Conservation (phyloP, 768 basidiomycete genomes). For the Solioccasus polychromus region DNA sequence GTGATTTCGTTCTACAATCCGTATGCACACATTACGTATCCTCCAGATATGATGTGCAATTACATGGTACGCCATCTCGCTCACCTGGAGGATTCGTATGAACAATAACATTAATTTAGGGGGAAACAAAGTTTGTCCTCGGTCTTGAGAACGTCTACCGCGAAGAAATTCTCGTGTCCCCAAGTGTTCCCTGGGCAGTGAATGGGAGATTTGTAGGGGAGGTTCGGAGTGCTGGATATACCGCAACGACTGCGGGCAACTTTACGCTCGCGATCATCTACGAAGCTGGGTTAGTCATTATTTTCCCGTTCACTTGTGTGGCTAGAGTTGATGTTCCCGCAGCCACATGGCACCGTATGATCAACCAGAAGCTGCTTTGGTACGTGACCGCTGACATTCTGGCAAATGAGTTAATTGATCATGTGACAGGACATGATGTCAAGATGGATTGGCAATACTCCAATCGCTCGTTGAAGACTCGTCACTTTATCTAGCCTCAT, state of each 20-base stretch:
- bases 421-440: slow-evolving; percentile 52
- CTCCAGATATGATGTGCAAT: slow-evolving; percentile 83
- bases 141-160: slow-evolving; percentile 62
- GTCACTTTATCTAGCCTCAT: too few relatives aligned
- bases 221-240: slow-evolving; percentile 67
- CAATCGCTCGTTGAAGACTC: too few relatives aligned
- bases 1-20: neutral
- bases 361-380: slow-evolving; percentile 84
- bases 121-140: slow-evolving; percentile 82
- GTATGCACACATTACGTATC: neutral
- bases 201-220: slow-evolving; percentile 61
- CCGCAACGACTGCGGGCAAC: slow-evolving; percentile 70
- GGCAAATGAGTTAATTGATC: neutral
- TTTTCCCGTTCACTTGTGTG: slow-evolving; percentile 6
- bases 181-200: too few relatives aligned
- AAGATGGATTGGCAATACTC: slow-evolving; percentile 54
- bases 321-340: slow-evolving; percentile 11
- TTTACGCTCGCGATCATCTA: slow-evolving; percentile 76
- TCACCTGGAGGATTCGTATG: neutral
- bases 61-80: slow-evolving; percentile 51
- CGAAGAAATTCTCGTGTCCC: slow-evolving; percentile 63
- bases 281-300: slow-evolving; percentile 68
- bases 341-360: slow-evolving; percentile 92
- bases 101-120: slow-evolving; percentile 19
- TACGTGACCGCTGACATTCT: slow-evolving; percentile 30